Percentiles rank a stretch among this genome's conserved stretches.
phyloP scores from a whole-genome alignment of 345 rosid species.

The Microthlaspi erraticum region DNA sequence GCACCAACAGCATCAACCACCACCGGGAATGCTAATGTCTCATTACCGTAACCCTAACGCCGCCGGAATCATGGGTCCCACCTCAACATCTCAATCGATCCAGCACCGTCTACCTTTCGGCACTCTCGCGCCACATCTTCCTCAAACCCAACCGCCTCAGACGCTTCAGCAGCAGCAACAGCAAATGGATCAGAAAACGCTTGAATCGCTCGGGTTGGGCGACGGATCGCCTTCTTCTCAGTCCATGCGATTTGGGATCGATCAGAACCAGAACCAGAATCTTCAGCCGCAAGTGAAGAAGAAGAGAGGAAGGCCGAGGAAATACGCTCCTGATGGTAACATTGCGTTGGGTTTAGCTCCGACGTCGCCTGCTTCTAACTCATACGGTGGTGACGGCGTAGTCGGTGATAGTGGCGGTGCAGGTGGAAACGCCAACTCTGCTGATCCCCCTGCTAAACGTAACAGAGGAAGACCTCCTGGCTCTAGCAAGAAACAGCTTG shows the following conservation, averaged over 20 bases:
- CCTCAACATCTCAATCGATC: constrained; percentile 37
- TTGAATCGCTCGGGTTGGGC: constrained; percentile 52
- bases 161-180: constrained; percentile 47
- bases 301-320: constrained; percentile 88
- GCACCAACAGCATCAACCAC: constrained; percentile 39
- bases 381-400: constrained; percentile 42
- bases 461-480: constrained; percentile 91
- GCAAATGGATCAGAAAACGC: constrained; percentile 42
- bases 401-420: constrained; percentile 46
- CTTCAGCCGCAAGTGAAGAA: constrained; percentile 53
- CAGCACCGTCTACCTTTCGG: constrained; percentile 31
- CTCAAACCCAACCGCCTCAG: constrained; percentile 25
- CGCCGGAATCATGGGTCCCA: constrained; percentile 36
- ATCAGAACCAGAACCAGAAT: constrained; percentile 45
- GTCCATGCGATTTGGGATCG: constrained; percentile 48
- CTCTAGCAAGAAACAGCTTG: constrained; percentile 65
- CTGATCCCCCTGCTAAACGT: constrained; percentile 57
- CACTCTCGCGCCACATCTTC: constrained; percentile 19
- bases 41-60: constrained; percentile 44
- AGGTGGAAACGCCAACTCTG: constrained; percentile 41
- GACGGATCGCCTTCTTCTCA: constrained; percentile 70
- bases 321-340: constrained; percentile 84
- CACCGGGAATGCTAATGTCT: constrained; percentile 40
- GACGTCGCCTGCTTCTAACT: constrained; percentile 56
- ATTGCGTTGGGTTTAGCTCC: constrained; percentile 75